Base-by-base conservation (phyloP, 169 alveolate species). In the Plasmodium malariae region DNA sequence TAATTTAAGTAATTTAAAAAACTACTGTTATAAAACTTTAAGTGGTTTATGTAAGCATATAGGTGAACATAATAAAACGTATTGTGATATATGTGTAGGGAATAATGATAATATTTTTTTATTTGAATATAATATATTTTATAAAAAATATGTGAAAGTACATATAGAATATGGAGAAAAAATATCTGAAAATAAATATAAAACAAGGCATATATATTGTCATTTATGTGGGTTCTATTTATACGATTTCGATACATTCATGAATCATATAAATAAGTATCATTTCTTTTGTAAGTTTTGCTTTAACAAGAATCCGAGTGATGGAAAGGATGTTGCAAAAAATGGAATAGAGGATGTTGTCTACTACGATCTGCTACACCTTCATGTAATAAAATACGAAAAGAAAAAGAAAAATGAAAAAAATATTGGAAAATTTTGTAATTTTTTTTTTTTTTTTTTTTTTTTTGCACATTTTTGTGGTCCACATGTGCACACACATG, bases 81-180 rank as follows among this genome's bases (percentile, higher is more conserved):
- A 86, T 86, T 86, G 92, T 69, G 92, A 86, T 24, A 65, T 86
- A 14, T 86, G 92, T 57, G 92, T 71, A 30, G 87, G 76, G 17
- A 86, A 86, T 49, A 86, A 63, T 45, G 87, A 86, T 43, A 86
- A 86, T 65, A 86, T 40, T 3, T 86, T 86, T 36, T 63, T 86
- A 34, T 86, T 86, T 49, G 92, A 86, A 63, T 86, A 86, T 55
- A 86, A 86, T 86, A 69, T 86, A 17, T 86, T 86, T 59, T 60
- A 36, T 43, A 68, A 65, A 69, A 86, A 51, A 63, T 51, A 21
- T 86, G 17, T 86, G 26, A 86, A 37, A 69, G 48, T 19, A 11
- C 92, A 86, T 54, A 51, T 86, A 17, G 92, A 86, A 68, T 45
- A 69, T 55, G 92, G 92, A 14, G 92, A 86, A 49, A 59, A 71